Percentiles rank a stretch among this genome's conserved stretches.
These are phyloP conservation scores for Pleochaeta shiraiana DNA, from an alignment of 2,329 filamentous ascomycete species.

Conservation along the genomic window DNA sequence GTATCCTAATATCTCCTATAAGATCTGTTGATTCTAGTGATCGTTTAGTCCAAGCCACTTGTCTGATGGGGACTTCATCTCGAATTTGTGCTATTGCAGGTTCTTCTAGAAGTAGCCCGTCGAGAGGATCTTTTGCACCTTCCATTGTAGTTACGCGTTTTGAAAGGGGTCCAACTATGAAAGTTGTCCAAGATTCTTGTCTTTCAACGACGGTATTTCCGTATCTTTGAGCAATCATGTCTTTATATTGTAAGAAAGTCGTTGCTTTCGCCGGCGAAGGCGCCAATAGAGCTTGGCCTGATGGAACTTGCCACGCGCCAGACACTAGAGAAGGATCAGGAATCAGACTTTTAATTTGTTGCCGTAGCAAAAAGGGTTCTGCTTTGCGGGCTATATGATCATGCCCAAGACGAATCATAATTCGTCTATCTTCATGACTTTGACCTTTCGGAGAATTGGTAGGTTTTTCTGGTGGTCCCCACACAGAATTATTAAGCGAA, in stretches of 20 bases:
- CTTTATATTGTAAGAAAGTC: neutral
- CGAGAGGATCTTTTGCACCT: neutral
- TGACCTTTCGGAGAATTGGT: neutral
- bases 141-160: neutral
- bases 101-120: too few relatives aligned
- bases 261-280: neutral
- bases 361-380: neutral
- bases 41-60: too few relatives aligned
- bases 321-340: neutral
- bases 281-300: neutral
- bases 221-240: neutral
- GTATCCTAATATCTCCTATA: too few relatives aligned
- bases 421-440: neutral
- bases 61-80: too few relatives aligned
- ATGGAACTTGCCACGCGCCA: neutral
- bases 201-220: neutral
- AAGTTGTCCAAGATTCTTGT: neutral
- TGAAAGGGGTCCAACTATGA: neutral
- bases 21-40: too few relatives aligned
- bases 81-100: too few relatives aligned
- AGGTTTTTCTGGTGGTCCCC: neutral
- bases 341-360: neutral
- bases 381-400: neutral
- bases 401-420: neutral
- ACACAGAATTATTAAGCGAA: neutral